Percentiles rank a stretch among this genome's conserved stretches.
Evolutionary conservation across 441 rosid species (phyloP).

Genomic region (Euphorbia celastroides): DNA sequence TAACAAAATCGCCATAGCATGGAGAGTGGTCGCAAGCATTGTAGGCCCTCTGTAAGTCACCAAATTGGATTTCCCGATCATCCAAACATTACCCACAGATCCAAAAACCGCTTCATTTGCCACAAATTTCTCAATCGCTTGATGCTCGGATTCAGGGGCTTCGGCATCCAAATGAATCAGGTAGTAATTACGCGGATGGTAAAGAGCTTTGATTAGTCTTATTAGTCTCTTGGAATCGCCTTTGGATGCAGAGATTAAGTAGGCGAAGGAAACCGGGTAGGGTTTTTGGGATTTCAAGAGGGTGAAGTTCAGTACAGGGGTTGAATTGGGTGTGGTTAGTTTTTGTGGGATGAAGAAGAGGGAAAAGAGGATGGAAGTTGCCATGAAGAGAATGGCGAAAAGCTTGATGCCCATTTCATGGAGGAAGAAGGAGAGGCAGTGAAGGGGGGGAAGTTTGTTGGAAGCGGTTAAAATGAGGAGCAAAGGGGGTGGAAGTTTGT

Average conservation of each 20-base stretch:
- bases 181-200: constrained; percentile 88
- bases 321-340: constrained; percentile 31
- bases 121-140: constrained; percentile 41
- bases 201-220: constrained; percentile 62
- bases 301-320: constrained; percentile 31
- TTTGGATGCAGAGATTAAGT: constrained; percentile 67
- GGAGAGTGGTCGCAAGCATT: constrained; percentile 60
- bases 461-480: too few species aligned
- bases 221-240: constrained; percentile 64
- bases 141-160: constrained; percentile 61
- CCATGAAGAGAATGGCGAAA: constrained; percentile 47
- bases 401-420: constrained; percentile 50
- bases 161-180: constrained; percentile 68
- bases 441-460: too few species aligned
- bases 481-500: constrained; percentile 23
- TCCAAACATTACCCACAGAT: constrained; percentile 74
- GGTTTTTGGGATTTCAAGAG: constrained; percentile 40
- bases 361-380: constrained; percentile 43
- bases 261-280: constrained; percentile 81
- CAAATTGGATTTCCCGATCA: constrained; percentile 65
- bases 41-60: constrained; percentile 72
- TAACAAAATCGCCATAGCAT: constrained; percentile 59
- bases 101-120: constrained; percentile 53
- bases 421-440: neutral
- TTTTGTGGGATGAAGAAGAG: constrained; percentile 44